Evolutionary conservation across 2,329 filamentous ascomycete species (phyloP).

Genomic region (Talaromyces verruculosus): DNA sequence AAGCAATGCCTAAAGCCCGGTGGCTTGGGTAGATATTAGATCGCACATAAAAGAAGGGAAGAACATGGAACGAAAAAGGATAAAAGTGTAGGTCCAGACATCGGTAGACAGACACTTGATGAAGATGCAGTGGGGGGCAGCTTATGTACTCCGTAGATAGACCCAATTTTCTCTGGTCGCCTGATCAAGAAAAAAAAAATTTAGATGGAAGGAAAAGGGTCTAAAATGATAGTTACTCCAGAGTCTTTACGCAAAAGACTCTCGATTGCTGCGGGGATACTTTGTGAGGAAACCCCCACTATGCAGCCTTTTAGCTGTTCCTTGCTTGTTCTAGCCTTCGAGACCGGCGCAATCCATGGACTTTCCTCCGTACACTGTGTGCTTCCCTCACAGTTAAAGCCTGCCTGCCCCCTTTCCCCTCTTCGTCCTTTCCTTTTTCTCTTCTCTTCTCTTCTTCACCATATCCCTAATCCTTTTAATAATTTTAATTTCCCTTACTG

Average conservation of each 20-base stretch:
- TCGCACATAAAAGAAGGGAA: not conserved
- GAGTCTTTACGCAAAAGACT: not conserved
- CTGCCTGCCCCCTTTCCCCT: not conserved
- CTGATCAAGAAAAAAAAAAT: constrained; percentile 35
- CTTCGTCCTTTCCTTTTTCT: not conserved
- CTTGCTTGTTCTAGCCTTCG: constrained; percentile 8
- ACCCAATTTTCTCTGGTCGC: constrained; percentile 27
- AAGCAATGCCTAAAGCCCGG: constrained; percentile 7
- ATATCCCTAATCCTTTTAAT: not conserved
- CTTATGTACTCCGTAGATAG: constrained; percentile 5
- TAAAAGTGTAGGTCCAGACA: not conserved
- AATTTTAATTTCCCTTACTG: not conserved
- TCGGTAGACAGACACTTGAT: not conserved
- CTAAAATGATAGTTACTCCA: not conserved
- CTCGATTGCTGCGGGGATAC: not conserved
- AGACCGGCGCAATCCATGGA: not conserved
- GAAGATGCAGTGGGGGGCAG: constrained; percentile 12
- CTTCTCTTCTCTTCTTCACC: not conserved
- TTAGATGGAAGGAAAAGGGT: not conserved
- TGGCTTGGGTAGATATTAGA: constrained; percentile 19
- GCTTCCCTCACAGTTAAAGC: not conserved
- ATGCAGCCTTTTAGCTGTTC: not conserved
- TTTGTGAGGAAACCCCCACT: not conserved
- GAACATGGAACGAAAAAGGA: not conserved
- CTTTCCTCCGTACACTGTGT: not conserved